Evolutionary conservation across 2,329 filamentous ascomycete species (phyloP).

Genomic region (Aspergillus costaricaensis): DNA sequence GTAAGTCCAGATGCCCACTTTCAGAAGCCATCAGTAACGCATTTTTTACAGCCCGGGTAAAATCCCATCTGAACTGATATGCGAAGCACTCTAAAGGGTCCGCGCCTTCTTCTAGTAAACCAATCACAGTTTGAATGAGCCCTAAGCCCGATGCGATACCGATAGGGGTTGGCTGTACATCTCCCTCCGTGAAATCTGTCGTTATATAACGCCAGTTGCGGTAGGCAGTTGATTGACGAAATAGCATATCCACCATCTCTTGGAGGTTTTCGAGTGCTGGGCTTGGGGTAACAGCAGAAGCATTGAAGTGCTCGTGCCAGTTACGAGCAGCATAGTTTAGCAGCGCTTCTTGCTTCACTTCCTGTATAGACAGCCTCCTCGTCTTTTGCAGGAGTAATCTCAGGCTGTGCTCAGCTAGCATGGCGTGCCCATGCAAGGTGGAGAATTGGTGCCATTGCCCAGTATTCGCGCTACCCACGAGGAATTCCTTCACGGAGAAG

Average conservation of each 20-base stretch:
- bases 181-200: neutral
- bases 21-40: neutral
- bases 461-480: neutral
- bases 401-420: neutral
- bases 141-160: neutral
- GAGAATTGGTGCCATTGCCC: neutral
- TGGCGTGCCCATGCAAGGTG: fast-evolving
- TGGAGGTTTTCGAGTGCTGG: neutral
- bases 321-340: neutral
- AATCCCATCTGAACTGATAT: neutral
- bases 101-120: neutral
- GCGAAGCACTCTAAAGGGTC: neutral
- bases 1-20: neutral
- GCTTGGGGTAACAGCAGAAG: neutral
- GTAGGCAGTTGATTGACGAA: neutral
- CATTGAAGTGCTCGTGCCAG: neutral
- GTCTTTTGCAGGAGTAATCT: neutral
- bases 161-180: neutral
- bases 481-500: neutral
- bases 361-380: neutral
- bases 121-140: neutral
- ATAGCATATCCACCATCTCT: neutral
- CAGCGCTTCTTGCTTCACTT: neutral
- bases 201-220: neutral
- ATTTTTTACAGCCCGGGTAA: neutral